Base-by-base conservation (phyloP, 1,284 basidiomycete genomes). In the Pterulicium gracile region DNA sequence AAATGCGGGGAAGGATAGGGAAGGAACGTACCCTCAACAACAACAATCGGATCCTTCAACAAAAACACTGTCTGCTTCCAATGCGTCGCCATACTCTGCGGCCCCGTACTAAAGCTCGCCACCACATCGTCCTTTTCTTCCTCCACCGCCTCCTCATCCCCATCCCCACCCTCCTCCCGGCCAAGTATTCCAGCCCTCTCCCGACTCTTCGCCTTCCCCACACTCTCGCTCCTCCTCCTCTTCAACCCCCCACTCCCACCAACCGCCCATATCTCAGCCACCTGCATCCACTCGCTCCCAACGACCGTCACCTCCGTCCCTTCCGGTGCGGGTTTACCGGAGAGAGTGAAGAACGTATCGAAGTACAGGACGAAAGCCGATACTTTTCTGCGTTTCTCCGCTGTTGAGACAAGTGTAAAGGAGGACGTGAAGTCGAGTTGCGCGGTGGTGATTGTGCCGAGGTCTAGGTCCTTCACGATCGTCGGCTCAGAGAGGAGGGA, bases 31-130 rank as follows among this genome's bases (percentile, higher is more conserved):
- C 91, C 92, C 61, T 86, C 77, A 4, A 74, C 67, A 0, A 88
- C 81, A 19, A 63, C 58, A 50, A 98, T 77, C 0, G 91, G 87
- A 45, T 92, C 78, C 47, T 79, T 75, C 51, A 98, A 69, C 52
- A 98, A 66, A 63, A 98, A 96, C 10, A 93, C 58, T 0, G 94
- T 94, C 61, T 98, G 95, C 62, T 95, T 95, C 95, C 95, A 98
- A 62, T 98, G 95, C n/a, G 95, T 98, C 18, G 88, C 81, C 43
- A 81, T 78, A 51, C 88, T 89, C 55, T 66, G 65, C 3, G 95
- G 92, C 0, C 92, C 90, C 0, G 95, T 98, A 52, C 91, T 95
- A 63, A 98, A 98, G 60, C 86, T 88, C 4, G 80, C 79, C 23
- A 81, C 66, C 14, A 21, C 12, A 23, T 69, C 67, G 41, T 75